Percentiles rank a stretch among this genome's conserved stretches.
Evolutionary conservation across 768 basidiomycete genomes (phyloP).

Genomic region (Dictyophora rubrovolvata): DNA sequence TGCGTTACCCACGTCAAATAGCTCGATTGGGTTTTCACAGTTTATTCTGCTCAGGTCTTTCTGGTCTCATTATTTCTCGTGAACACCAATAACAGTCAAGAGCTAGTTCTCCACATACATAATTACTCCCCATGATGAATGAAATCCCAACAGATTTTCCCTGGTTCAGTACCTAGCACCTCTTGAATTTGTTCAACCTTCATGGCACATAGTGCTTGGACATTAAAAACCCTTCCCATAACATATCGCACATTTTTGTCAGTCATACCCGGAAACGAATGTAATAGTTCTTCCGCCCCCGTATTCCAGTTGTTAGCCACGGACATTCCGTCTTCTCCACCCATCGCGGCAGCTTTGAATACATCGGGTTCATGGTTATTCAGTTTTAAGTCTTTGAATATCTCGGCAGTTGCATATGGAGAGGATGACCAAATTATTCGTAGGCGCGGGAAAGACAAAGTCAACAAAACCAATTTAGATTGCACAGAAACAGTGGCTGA

Average conservation of each 20-base stretch:
- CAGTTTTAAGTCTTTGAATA: constrained; percentile 84
- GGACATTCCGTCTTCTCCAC: constrained; percentile 66
- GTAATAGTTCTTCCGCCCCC: constrained; percentile 73
- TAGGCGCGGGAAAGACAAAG: constrained; percentile 81
- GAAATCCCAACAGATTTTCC: constrained; percentile 72
- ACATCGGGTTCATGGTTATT: constrained; percentile 76
- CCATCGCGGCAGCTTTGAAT: constrained; percentile 62
- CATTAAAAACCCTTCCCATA: constrained; percentile 67
- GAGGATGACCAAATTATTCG: constrained; percentile 98
- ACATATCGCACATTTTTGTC: constrained; percentile 80
- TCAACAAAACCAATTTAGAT: constrained; percentile 85
- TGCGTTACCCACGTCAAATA: too few species aligned
- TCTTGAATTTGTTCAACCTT: constrained; percentile 50
- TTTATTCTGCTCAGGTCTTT: too few species aligned
- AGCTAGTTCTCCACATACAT: too few species aligned
- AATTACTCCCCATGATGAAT: constrained; percentile 55
- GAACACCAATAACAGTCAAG: too few species aligned
- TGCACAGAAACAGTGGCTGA: constrained; percentile 53
- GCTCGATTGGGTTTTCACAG: too few species aligned
- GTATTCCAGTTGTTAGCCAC: constrained; percentile 59
- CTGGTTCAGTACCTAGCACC: constrained; percentile 72
- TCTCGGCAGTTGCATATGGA: constrained; percentile 82
- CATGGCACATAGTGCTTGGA: constrained; percentile 67
- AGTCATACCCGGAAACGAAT: constrained; percentile 74
- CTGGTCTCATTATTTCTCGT: too few species aligned